Conservation (phyloP, 805 yeast genomes). For the Lipomyces spencermartinsiae region DNA sequence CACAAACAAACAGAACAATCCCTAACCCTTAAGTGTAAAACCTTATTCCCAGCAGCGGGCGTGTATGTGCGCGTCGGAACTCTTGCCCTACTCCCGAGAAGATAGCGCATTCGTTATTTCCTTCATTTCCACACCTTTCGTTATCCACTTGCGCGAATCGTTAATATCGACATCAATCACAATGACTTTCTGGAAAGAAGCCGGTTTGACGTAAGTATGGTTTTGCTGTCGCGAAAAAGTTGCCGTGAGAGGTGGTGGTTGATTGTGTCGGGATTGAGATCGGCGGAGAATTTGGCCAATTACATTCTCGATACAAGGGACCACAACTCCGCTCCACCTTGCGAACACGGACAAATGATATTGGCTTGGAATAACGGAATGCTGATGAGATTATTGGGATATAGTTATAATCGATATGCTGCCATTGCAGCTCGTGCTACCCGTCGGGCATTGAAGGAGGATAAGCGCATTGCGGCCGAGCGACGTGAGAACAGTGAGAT, state of each 20-base stretch:
- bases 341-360: not conserved
- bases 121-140: not conserved
- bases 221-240: not conserved
- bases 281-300: slow-evolving; percentile 5
- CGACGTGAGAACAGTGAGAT: slow-evolving; percentile 78
- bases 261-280: slow-evolving; percentile 7
- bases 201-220: slow-evolving; percentile 46
- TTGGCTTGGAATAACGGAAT: not conserved
- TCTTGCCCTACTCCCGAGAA: not conserved
- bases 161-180: not conserved
- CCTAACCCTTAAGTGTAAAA: not conserved
- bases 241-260: slow-evolving; percentile 10
- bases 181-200: slow-evolving; percentile 50
- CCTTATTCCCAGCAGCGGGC: not conserved
- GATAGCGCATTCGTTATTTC: not conserved
- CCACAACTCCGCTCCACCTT: not conserved
- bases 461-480: slow-evolving; percentile 70
- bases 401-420: slow-evolving; percentile 82
- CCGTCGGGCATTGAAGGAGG: slow-evolving; percentile 88
- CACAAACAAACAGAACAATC: not conserved
- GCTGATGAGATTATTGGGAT: slow-evolving; percentile 13
- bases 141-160: not conserved
- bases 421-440: slow-evolving; percentile 88
- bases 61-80: not conserved
- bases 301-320: not conserved